A percentile compares a stretch with the other conserved stretches of the same genome.
Evolutionary conservation across 805 yeast genomes (phyloP).

Genomic region (Nematodospora valgi): DNA sequence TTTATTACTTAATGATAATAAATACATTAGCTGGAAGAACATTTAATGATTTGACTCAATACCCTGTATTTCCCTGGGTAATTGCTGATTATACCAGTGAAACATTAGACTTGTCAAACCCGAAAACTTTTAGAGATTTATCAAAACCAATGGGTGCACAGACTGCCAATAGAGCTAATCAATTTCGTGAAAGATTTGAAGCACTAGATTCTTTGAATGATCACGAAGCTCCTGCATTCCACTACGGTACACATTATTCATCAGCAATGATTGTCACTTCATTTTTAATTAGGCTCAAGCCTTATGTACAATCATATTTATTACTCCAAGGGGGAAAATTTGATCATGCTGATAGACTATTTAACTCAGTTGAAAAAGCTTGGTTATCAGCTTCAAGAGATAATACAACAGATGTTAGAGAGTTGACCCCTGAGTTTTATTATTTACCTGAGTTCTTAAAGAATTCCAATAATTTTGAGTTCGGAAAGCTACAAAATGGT

Average conservation of each 20-base stretch:
- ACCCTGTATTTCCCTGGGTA: conserved; percentile 92
- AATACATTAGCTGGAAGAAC: conserved; percentile 88
- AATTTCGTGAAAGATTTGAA: conserved; percentile 68
- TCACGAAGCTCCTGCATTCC: conserved; percentile 67
- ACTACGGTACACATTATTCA: conserved; percentile 90
- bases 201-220: conserved; percentile 65
- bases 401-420: conserved; percentile 84
- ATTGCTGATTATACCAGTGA: conserved; percentile 77
- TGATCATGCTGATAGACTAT: conserved; percentile 84
- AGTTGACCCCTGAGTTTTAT: conserved; percentile 81
- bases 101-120: conserved; percentile 60
- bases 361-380: conserved; percentile 69
- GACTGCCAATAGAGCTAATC: conserved; percentile 50
- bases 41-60: conserved; percentile 83
- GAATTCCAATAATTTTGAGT: conserved; percentile 62
- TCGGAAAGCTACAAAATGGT: conserved; percentile 66
- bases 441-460: conserved; percentile 74
- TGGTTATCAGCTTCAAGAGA: conserved; percentile 81
- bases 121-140: conserved; percentile 65
- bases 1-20: conserved; percentile 72
- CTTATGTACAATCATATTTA: conserved; percentile 76
- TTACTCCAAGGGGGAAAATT: conserved; percentile 83
- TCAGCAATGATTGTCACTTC: conserved; percentile 92
- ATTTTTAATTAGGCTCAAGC: conserved; percentile 70
- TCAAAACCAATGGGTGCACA: conserved; percentile 94